A percentile compares a stretch with the other conserved stretches of the same genome.
Evolutionary conservation across 2,329 filamentous ascomycete species (phyloP).

Genomic region (Clonostachys rosea): DNA sequence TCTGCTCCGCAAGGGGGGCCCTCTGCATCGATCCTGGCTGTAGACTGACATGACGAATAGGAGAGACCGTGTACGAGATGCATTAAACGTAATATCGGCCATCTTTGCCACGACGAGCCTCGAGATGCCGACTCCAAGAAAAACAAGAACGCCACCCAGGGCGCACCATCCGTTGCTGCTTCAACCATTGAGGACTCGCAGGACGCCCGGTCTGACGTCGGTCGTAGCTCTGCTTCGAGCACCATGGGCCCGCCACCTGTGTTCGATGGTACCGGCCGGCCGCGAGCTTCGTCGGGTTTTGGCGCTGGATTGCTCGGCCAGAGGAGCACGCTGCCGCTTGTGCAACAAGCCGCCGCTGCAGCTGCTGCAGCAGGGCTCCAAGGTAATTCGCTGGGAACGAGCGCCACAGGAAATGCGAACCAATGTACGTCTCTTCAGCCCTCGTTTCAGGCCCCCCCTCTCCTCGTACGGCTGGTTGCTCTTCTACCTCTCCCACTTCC

Average conservation of each 20-base stretch:
- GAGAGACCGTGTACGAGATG: slow-evolving; percentile 95
- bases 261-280: slow-evolving; percentile 15
- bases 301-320: slow-evolving; percentile 38
- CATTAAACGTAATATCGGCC: slow-evolving; percentile 97
- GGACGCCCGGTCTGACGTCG: slow-evolving; percentile 38
- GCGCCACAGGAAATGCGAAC: slow-evolving; percentile 55
- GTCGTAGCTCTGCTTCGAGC: slow-evolving; percentile 49
- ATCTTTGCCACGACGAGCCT: slow-evolving; percentile 96
- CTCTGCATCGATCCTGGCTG: slow-evolving; percentile 8
- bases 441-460: not conserved
- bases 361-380: slow-evolving; percentile 64
- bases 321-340: slow-evolving; percentile 57
- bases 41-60: slow-evolving; percentile 39
- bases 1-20: not conserved
- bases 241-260: slow-evolving; percentile 47
- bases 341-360: slow-evolving; percentile 66
- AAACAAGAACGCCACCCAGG: slow-evolving; percentile 61
- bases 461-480: not conserved
- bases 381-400: slow-evolving; percentile 47
- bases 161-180: too few species aligned
- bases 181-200: slow-evolving; percentile 7
- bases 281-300: slow-evolving; percentile 31
- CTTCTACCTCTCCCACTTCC: not conserved
- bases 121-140: slow-evolving; percentile 81
- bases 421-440: slow-evolving; percentile 58